These are phyloP conservation scores for Neurospora sp. DNA, from an alignment of 495 filamentous ascomycete species.

Conservation along the genomic window DNA sequence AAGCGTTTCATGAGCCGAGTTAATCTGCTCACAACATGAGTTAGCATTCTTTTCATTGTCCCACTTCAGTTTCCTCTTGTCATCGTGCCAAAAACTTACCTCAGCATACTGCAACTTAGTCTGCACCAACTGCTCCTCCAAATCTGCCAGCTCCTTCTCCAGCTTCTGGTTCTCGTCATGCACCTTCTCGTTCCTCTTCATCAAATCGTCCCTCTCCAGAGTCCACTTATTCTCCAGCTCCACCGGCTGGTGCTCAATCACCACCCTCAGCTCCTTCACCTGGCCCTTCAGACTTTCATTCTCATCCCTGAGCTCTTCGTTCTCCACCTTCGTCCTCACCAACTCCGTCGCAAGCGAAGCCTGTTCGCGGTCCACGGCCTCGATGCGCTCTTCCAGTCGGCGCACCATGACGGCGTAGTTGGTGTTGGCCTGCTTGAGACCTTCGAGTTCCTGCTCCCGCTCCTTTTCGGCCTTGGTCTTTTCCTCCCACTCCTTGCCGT, in stretches of 20 bases:
- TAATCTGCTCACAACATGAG: conserved; percentile 39
- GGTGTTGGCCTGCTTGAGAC: conserved; percentile 51
- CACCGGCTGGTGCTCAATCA: conserved; percentile 79
- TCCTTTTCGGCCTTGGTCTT: conserved; percentile 67
- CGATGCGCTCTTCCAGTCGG: conserved; percentile 72
- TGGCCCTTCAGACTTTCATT: conserved; percentile 79
- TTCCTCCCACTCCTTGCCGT: conserved; percentile 87
- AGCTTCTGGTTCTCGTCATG: conserved; percentile 85
- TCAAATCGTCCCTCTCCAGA: conserved; percentile 81
- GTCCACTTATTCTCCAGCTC: conserved; percentile 78
- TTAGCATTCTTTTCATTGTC: conserved; percentile 9
- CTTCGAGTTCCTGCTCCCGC: conserved; percentile 72
- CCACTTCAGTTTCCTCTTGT: neutral
- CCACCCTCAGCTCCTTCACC: conserved; percentile 66
- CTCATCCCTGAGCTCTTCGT: conserved; percentile 76
- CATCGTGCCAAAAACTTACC: conserved; percentile 42
- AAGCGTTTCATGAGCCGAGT: conserved; percentile 63
- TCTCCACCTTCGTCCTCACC: conserved; percentile 84
- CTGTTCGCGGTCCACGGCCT: conserved; percentile 87
- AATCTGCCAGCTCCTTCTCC: conserved; percentile 84
- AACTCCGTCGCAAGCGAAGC: conserved; percentile 84
- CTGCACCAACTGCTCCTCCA: conserved; percentile 87
- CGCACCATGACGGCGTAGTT: conserved; percentile 62
- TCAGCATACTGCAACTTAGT: conserved; percentile 94
- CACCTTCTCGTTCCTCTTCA: conserved; percentile 86